Base-by-base conservation (phyloP, 2,329 filamentous ascomycete species). In the Knoxdaviesia proteae region DNA sequence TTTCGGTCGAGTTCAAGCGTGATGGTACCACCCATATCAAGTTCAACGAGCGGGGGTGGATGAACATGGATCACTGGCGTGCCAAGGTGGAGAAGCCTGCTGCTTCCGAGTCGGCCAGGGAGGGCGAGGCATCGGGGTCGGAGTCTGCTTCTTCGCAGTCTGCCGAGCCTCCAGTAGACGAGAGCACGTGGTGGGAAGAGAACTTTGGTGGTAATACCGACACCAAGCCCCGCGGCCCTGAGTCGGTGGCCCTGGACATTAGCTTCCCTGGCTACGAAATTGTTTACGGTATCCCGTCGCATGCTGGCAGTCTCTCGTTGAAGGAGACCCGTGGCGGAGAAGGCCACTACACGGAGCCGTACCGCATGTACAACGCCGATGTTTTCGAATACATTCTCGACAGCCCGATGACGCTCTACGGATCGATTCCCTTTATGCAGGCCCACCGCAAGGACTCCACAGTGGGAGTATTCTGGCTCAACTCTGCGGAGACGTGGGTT, bases 171-270 rank as follows among this genome's bases (percentile, higher is more conserved):
- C 68, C 63, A 44, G 64, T 64, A 44, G 82, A 90, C 49, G 82
- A 94, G 56, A 81, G 78, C 60, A 94, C 87, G 4, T 94, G 86
- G 84, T 98, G 90, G 90, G 90, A 98, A 6, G 90, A 98, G 63
- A 74, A 71, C 0, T 98, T 98, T 58, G 88, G 88, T 49, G 87
- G 88, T 47, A 93, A 90, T 57, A 96, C 87, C 0, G 90, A 98
- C 58, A 74, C 79, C 5, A 98, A 98, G 61, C 88, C 90, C n/a
- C 77, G 77, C 53, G 90, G 90, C 1, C 90, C 90, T 0, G 90
- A 98, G 60, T 90, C 87, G 55, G 69, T 98, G 38, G 86, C 74
- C 9, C 61, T 98, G 45, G 90, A 98, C 55, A 88, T 98, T 51
- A 78, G 80, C 0, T 98, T 98, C 60, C 76, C 82, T 1, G 86